Base-by-base conservation (phyloP, 2,329 filamentous ascomycete species). In the Aspergillus sp. region DNA sequence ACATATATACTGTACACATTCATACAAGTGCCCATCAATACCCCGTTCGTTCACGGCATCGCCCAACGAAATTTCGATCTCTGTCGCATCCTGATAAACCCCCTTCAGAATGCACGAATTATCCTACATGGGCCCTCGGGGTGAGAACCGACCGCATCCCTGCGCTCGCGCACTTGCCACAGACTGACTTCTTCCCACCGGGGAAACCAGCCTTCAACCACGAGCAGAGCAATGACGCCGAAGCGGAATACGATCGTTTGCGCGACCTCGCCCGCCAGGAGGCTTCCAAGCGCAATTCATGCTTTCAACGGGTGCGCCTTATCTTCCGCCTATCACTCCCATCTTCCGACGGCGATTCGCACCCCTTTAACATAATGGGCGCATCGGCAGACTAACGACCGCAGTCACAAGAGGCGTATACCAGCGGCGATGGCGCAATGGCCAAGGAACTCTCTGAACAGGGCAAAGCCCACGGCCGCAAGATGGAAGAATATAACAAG, bases 161-260 rank as follows among this genome's bases (percentile, higher is more conserved):
- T 45, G 36, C 52, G 40, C 40, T 5, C 40, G 14, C 13, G 7
- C 35, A 35, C 36, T 16, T 45, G 43, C 19, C 40, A 26, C 32
- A 35, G 32, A 51, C 59, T 49, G 50, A 50, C 38, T 47, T 14
- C n/a, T 32, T 30, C 30, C 14, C 6, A 11, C 17, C 47, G 7
- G 41, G 36, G 22, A 7, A 13, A 24, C 43, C 68, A 92, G 89
- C 87, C 72, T 90, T 93, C 77, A 89, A 86, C 73, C 86, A 90
- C 70, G 80, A 80, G 53, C 79, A 85, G 60, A 83, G 82, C 66
- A 76, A 77, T 61, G 81, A 86, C 53, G 79, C 84, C 50, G 92
- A 97, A 77, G 84, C 81, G 61, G 92, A 97, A 76, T 97, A 97
- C 73, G 92, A 97, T 70, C 88, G 90, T 49, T 82, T 97, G 42